Conservation (phyloP, 805 yeast genomes). For the Starmerella roubikii region DNA sequence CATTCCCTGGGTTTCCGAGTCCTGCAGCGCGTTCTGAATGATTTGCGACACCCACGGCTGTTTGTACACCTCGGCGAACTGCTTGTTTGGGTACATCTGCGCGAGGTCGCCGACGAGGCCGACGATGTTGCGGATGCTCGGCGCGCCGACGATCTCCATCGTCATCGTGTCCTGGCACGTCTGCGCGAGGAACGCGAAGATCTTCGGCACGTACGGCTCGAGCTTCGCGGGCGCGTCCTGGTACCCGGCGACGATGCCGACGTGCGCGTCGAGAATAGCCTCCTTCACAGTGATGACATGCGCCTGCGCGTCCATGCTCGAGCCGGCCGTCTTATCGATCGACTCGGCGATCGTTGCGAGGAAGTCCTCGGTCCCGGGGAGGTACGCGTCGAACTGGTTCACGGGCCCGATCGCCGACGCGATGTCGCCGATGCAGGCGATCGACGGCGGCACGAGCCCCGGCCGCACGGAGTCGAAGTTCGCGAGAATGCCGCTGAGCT, state of each 20-base stretch:
- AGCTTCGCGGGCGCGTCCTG: slow-evolving; percentile 53
- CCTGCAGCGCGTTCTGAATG: slow-evolving; percentile 59
- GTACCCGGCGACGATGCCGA: slow-evolving; percentile 88
- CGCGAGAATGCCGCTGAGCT: slow-evolving; percentile 60
- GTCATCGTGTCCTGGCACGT: slow-evolving; percentile 49
- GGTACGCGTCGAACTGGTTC: slow-evolving; percentile 55
- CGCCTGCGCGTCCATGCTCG: slow-evolving; percentile 61
- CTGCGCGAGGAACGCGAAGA: slow-evolving; percentile 53
- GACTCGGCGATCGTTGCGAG: slow-evolving; percentile 30
- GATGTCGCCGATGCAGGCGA: slow-evolving; percentile 91
- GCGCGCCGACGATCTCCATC: slow-evolving; percentile 39
- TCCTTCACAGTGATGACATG: slow-evolving; percentile 61
- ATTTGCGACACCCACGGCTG: slow-evolving; percentile 72
- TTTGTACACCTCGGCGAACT: slow-evolving; percentile 48
- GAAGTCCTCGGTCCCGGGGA: slow-evolving; percentile 66
- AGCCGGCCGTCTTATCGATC: slow-evolving; percentile 30
- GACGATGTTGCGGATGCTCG: slow-evolving; percentile 67
- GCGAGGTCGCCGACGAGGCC: slow-evolving; percentile 91
- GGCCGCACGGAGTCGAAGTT: slow-evolving; percentile 48
- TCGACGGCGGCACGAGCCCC: slow-evolving; percentile 72
- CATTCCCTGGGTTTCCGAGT: slow-evolving; percentile 48
- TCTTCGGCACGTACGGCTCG: slow-evolving; percentile 49
- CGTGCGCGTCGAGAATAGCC: slow-evolving; percentile 88
- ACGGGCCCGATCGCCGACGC: slow-evolving; percentile 82
- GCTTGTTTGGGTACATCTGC: slow-evolving; percentile 68